Conservation (phyloP, 805 yeast genomes). For the Candida hungchunana region DNA sequence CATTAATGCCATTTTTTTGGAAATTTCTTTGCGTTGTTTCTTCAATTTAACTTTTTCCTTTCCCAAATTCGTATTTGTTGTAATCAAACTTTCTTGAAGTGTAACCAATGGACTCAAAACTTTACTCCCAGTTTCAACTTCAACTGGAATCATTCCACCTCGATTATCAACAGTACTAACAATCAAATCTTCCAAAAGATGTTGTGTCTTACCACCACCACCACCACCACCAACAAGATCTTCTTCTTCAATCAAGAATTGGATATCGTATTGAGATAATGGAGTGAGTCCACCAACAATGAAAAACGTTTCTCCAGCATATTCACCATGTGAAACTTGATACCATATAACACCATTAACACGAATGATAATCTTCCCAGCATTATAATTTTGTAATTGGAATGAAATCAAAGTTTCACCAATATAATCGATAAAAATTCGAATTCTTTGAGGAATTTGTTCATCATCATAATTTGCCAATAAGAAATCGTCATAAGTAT, state of each 20-base stretch:
- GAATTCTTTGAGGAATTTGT: slow-evolving; percentile 27
- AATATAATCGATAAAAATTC: slow-evolving; percentile 43
- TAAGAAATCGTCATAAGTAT: slow-evolving; percentile 26
- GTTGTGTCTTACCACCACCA: slow-evolving; percentile 30
- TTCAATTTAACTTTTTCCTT: slow-evolving; percentile 56
- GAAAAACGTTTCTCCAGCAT: slow-evolving; percentile 45
- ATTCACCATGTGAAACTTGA: slow-evolving; percentile 51
- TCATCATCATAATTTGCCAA: slow-evolving; percentile 27
- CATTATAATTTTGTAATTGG: slow-evolving; percentile 41
- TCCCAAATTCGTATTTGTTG: slow-evolving; percentile 55
- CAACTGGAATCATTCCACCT: slow-evolving; percentile 23
- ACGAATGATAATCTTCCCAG: slow-evolving; percentile 39
- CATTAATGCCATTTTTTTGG: slow-evolving; percentile 46
- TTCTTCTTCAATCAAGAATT: slow-evolving; percentile 34
- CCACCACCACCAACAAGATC: slow-evolving; percentile 24
- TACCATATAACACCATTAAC: slow-evolving; percentile 72
- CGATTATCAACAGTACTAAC: slow-evolving; percentile 31
- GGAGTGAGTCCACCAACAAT: slow-evolving; percentile 65
- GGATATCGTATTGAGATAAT: slow-evolving; percentile 56
- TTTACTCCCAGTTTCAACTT: slow-evolving; percentile 30
- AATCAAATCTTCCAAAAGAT: slow-evolving; percentile 35
- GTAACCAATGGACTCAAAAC: slow-evolving; percentile 58
- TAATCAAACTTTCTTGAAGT: slow-evolving; percentile 57
- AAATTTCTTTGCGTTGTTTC: slow-evolving; percentile 52
- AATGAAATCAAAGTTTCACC: slow-evolving; percentile 50